Evolutionary conservation across 2,329 filamentous ascomycete species (phyloP), one percentile per base, ranked within the genome.

Genomic region (Xylaria sp.): DNA sequence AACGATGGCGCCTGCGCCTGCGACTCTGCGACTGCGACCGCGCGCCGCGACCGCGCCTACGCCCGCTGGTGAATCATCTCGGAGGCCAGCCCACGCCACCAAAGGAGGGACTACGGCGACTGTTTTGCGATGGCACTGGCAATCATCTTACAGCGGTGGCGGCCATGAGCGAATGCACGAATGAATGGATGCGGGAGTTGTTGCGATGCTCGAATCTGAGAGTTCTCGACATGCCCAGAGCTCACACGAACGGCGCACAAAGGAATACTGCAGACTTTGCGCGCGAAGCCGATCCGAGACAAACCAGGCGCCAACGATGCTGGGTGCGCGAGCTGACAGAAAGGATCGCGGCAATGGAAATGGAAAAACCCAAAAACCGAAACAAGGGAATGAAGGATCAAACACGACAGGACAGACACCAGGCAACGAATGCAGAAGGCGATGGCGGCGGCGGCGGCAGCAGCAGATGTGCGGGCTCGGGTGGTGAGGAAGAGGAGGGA

Each of bases 71-170:
- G 8, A 25, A 55, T 48, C 23, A 62, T 63, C 46, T 55, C 25
- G 55, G 12, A 25, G 28, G 52, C 50, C 28, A 60, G 55, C 48
- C 28, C 57, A 59, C 48, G 52, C 41, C 18, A 23, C 34, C 39
- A 51, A 58, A 39, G 25, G 52, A 62, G 18, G 59, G 18, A 12
- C 59, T 48, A 48, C 48, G 39, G 39, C 65, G 50, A 52, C 46
- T 57, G 54, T 39, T 55, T 70, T 64, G 70, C 59, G 72, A 72
- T 73, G 67, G 67, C 69, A 69, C 69, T 60, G 67, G 69, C 70
- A 66, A 74, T 72, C 67, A 72, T 72, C 10, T 66, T 56, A 62
- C 57, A 69, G 65, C 54, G 60, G 58, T 23, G 48, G 28, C 60
- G 41, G 62, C 61, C 63, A 67, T 41, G 34, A 34, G 44, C 44